Evolutionary conservation across 148 eudicot species (phyloP), one percentile per base, ranked within the genome.

Genomic region (Chenopodium quinoa): DNA sequence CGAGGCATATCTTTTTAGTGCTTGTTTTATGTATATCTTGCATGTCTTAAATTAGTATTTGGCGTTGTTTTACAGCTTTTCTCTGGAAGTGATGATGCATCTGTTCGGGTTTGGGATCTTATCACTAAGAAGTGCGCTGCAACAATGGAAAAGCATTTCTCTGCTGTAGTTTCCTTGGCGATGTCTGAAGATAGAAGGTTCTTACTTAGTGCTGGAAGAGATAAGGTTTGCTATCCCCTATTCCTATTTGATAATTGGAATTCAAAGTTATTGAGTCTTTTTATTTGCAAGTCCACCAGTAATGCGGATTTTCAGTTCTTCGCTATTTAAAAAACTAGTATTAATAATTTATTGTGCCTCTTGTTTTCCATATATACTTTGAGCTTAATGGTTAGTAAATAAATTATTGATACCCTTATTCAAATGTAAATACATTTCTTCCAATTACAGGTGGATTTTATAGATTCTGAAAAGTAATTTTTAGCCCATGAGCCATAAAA

Each of bases 181-280:
- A 77, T 94, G 64, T 86, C 97, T 54, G 93, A 94, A 85, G 98
- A 93, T 84, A 93, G 91, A 79, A 83, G 89, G 78, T 85, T 93
- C 84, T 88, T 96, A 84, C 88, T 96, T 40, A 92, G 87, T 85
- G 94, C 94, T 80, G 99, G 98, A 84, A 92, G 99, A 89, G 99
- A 96, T 76, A 89, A 90, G 97, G 98, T 84, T 87, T 78, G 83
- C 65, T 77, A 56, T 52, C 27, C 48, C 60, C 27, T 44, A 34
- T 46, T 32, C 19, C 27, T 27, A 64, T 54, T 63, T 37, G 50
- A 13, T 44, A 62, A 25, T 64, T 52, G 2, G 13, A 2, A 75
- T n/a, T 66, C 52, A 47, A 44, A 71, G 8, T 48, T 34, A 31
- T 9, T 80, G 48, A 40, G 54, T 60, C 7, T 31, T 14, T 63